Base-by-base conservation (phyloP, 2,329 filamentous ascomycete genomes). In the Colletotrichum musae region DNA sequence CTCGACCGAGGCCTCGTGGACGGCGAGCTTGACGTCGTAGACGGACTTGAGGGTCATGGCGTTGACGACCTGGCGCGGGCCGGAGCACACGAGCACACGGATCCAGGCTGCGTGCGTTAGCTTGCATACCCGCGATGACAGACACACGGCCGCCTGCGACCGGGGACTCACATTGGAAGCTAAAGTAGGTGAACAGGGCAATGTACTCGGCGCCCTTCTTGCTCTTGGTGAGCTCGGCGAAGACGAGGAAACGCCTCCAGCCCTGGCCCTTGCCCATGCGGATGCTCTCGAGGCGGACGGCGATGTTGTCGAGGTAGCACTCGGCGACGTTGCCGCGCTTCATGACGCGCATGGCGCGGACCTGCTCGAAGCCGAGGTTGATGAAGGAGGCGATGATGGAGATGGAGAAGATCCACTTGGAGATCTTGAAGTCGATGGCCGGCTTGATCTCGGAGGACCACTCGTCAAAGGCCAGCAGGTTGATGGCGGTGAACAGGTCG, bases 381-480 rank as follows among this genome's bases (percentile, higher is more conserved):
- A 94, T 83, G 79, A 95, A 95, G 10, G 95, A 98, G 43, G 96
- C 86, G 72, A 98, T 92, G 77, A 99, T 98, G 79, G 95, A 97
- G 64, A 90, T 89, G 32, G 94, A 92, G 79, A 98, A 99, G 78
- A 99, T 95, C 94, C 95, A 98, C 83, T 96, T 97, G 13, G 94
- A 93, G 62, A 95, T 88, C 57, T 89, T 83, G 76, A 97, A 90
- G 4, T 91, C 88, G 72, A 98, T 92, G 48, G 89, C 87, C 1
- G 94, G 94, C 74, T 94, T 83, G 74, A 98, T 92, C 73, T 93
- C 87, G 61, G 93, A 94, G 1, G 94, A 93, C 95, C 95, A 98
- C 70, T 90, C 90, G 82, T 97, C 90, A 82, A 97, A 98, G 64
- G 88, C 93, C 58, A 99, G 88, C 48, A 99, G 86, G 72, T 97